A percentile compares a stretch with the other conserved stretches of the same genome.
These are phyloP conservation scores for Lagenidium giganteum DNA, from an alignment of 352 stramenopile species.

Conservation along the genomic window DNA sequence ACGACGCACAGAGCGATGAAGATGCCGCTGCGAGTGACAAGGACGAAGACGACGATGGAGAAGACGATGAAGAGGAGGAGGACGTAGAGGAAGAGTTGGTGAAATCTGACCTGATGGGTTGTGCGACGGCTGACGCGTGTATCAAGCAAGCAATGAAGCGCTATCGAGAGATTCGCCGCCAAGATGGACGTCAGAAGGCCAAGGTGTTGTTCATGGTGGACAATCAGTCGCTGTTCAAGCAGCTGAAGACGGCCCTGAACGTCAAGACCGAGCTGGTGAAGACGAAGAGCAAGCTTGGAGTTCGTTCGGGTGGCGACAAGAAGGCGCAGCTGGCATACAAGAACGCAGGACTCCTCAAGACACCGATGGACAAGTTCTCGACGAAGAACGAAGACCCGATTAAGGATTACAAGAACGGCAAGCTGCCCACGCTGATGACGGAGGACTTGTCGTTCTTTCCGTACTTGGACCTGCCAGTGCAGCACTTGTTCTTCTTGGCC, in stretches of 20 bases:
- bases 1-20: constrained; percentile 16
- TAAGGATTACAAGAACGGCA: constrained; percentile 52
- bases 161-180: constrained; percentile 47
- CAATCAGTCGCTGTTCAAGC: constrained; percentile 44
- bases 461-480: constrained; percentile 42
- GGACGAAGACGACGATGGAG: constrained; percentile 2
- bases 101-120: no score
- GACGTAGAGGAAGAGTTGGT: constrained; percentile 8
- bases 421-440: constrained; percentile 51
- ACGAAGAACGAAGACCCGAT: constrained; percentile 55
- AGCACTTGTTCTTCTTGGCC: constrained; percentile 59
- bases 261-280: constrained; percentile 52
- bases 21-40: constrained; percentile 16
- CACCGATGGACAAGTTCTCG: constrained; percentile 61
- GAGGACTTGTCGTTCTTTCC: constrained; percentile 65
- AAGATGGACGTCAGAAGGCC: constrained; percentile 56
- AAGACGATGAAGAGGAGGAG: constrained; percentile 12
- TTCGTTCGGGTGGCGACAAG: constrained; percentile 44
- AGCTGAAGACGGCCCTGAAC: constrained; percentile 49
- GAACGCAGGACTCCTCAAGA: constrained; percentile 64
- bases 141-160: no score
- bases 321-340: constrained; percentile 48
- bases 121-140: no score
- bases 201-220: constrained; percentile 65
- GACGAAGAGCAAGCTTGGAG: constrained; percentile 44